Evolutionary conservation across 2,329 filamentous ascomycete species (phyloP), one percentile per base, ranked within the genome.

Genomic region (Fusarium tricinctum): DNA sequence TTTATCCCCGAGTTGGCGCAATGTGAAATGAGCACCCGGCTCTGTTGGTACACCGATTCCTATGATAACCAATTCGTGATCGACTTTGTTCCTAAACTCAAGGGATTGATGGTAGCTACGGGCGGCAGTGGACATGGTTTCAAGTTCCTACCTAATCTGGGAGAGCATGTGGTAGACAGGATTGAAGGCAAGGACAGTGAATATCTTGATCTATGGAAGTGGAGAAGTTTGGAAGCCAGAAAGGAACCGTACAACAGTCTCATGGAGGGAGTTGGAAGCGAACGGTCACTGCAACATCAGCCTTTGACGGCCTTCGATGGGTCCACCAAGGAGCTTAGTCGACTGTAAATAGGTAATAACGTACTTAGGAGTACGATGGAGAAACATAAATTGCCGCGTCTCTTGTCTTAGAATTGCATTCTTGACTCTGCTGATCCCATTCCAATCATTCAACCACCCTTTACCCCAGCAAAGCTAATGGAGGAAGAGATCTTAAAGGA

Each of bases 71-170:
- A 78, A 55, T 78, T 74, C 28, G 69, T 78, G 2, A 71, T 78
- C 13, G 76, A 78, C 40, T 56, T 73, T 56, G 30, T 82, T 79
- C 58, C 81, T 84, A 14, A 89, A 83, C 74, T 87, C 81, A 83
- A 88, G n/a, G 82, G 83, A 0, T 71, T 90, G 1, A 85, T 89
- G 71, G 81, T 90, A 0, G 87, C 87, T 4, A 89, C 88, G 0
- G 88, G 86, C 1, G 89, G 88, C 0, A 85, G 83, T 35, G 88
- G 88, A 0, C 88, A 90, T 74, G 88, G 81, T 0, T 90, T 89
- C 75, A 90, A 89, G 69, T 89, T 87, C 61, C 71, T 89, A 48
- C 88, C 88, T 0, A 84, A 85, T 5, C 82, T 90, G 66, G 87
- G 88, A 2, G 82, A 83, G 35, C 81, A 80, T 63, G 83, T 89